These are phyloP conservation scores for Pistacia integerrima DNA, from an alignment of 345 rosid species.

Conservation along the genomic window DNA sequence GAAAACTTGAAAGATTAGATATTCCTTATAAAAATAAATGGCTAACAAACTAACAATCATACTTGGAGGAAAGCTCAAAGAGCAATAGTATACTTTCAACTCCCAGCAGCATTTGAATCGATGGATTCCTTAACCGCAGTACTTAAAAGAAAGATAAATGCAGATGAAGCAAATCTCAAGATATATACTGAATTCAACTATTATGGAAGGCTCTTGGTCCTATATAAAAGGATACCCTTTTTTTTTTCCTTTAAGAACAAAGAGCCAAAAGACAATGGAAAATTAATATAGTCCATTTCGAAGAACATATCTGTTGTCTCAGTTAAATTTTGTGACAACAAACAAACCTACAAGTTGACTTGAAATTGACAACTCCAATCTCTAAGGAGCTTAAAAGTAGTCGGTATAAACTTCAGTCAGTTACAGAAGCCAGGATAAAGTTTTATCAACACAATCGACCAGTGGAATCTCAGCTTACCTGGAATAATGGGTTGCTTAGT, in stretches of 20 bases:
- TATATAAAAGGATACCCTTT: neutral
- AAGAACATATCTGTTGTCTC: neutral
- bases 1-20: neutral
- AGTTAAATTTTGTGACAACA: neutral
- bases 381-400: neutral
- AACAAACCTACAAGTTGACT: neutral
- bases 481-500: conserved; percentile 58
- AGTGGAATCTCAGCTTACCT: conserved; percentile 31
- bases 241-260: too few relatives aligned
- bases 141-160: neutral
- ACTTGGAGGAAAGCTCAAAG: neutral
- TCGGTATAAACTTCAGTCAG: neutral
- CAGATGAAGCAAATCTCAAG: neutral
- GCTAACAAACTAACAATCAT: neutral
- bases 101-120: neutral
- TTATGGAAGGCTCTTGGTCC: neutral
- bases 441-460: neutral
- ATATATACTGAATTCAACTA: neutral
- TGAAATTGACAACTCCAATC: neutral
- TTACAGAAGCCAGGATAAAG: neutral
- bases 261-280: too few relatives aligned
- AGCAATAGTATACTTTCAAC: neutral
- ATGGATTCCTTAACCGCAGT: neutral
- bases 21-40: neutral
- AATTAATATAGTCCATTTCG: neutral